Evolutionary conservation across 1,284 basidiomycete genomes (phyloP), one percentile per base, ranked within the genome.

Genomic region (Fomitopsis palustris): DNA sequence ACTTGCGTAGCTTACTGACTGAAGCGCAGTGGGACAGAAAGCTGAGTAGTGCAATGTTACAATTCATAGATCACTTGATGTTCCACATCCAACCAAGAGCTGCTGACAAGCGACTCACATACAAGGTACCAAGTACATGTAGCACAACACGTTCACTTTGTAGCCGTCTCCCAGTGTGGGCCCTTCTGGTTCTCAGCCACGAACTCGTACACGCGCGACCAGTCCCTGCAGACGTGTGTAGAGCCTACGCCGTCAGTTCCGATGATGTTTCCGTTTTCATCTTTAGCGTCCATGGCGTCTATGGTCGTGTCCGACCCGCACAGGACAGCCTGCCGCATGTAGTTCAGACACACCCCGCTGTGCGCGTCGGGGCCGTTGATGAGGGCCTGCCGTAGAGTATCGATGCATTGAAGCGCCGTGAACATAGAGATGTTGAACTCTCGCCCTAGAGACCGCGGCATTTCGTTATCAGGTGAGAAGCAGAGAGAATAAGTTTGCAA

Each of bases 371-470:
- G 31, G n/a, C 43, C 42, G 19, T 65, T 66, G 35, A 69, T 63
- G 43, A 75, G 67, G 0, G 71, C 72, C 21, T 59, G 56, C 2
- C 71, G 70, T 27, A 75, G 62, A 5, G 65, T 62, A 43, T 74
- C 66, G 17, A 77, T 62, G 54, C 75, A 77, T 53, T 75, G 72
- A 52, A 77, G 61, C 62, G 76, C 73, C 61, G 75, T 75, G 61
- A 69, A 76, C 68, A 77, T 70, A 33, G 71, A 65, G 9, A 76
- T 62, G 17, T 68, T 67, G 60, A 71, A 70, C 14, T 56, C 55
- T 16, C 35, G 55, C 21, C 43, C 55, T 56, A 23, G 4, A 12
- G 21, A 21, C 56, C 64, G 65, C 8, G 35, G 2, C 33, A 21
- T 3, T 35, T 4, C 19, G 19, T n/a, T 17, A 17, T 19, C 29